phyloP scores from a whole-genome alignment of 495 filamentous ascomycete genomes.

The Filosporella fistucella region DNA sequence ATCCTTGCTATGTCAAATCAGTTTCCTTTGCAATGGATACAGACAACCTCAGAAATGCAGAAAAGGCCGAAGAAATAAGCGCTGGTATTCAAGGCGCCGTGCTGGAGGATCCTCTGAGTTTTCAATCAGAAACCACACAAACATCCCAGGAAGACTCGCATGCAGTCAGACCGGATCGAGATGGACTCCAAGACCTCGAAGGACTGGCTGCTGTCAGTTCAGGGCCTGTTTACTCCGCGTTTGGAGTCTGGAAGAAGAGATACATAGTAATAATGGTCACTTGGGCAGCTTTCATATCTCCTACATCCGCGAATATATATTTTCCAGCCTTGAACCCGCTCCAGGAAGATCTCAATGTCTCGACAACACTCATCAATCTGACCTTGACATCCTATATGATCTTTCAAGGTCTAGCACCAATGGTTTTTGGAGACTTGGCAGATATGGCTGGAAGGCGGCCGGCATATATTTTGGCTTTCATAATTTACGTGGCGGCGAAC shows the following conservation, averaged over 20 bases:
- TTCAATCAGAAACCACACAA: neutral
- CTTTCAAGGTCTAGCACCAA: conserved; percentile 55
- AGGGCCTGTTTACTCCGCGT: conserved; percentile 23
- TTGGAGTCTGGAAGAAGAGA: conserved; percentile 26
- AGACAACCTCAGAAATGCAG: conserved; percentile 13
- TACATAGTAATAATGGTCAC: conserved; percentile 52
- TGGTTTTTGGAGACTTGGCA: conserved; percentile 54
- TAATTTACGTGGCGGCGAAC: conserved; percentile 57
- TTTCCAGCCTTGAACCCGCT: conserved; percentile 65
- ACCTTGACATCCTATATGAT: conserved; percentile 64
- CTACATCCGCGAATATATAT: conserved; percentile 75
- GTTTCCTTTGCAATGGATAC: conserved; percentile 13
- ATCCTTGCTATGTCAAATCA: neutral
- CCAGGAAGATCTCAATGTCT: conserved; percentile 49
- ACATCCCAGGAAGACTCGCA: neutral
- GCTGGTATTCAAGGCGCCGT: conserved; percentile 11
- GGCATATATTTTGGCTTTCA: conserved; percentile 52
- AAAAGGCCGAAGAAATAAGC: conserved; percentile 16
- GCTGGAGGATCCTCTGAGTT: conserved; percentile 1
- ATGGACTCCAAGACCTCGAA: conserved; percentile 18
- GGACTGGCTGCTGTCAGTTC: conserved; percentile 14
- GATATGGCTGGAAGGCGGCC: conserved; percentile 56
- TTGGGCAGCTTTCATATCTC: conserved; percentile 63
- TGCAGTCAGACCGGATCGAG: too few relatives aligned
- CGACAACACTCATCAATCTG: conserved; percentile 59